Conservation (phyloP, 2,329 filamentous ascomycete species). For the Zymoseptoria tritici region DNA sequence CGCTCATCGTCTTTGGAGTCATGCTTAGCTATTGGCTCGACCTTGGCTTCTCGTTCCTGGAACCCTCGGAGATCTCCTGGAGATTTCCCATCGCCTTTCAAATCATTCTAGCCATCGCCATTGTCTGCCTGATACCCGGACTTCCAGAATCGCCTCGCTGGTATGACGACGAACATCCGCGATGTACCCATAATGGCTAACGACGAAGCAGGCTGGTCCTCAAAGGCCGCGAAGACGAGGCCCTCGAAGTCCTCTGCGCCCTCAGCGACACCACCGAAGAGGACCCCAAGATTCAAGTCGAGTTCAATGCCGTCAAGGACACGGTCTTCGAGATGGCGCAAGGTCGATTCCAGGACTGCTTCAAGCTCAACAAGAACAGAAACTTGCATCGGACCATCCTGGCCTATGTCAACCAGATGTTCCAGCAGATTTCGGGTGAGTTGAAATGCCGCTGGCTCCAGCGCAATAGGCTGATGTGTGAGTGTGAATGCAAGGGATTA, state of each 20-base stretch:
- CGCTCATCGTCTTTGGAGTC: conserved; percentile 52
- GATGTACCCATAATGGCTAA: background rate
- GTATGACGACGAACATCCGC: conserved; percentile 14
- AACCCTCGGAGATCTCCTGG: conserved; percentile 43
- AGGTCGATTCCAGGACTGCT: conserved; percentile 25
- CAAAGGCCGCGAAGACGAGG: conserved; percentile 29
- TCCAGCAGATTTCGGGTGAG: conserved; percentile 36
- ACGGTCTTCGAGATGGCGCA: conserved; percentile 31
- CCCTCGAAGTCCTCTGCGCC: conserved; percentile 27
- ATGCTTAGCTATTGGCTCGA: conserved; percentile 47
- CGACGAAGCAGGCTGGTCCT: conserved; percentile 23
- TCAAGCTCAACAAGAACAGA: conserved; percentile 36
- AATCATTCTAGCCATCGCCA: conserved; percentile 48
- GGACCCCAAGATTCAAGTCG: conserved; percentile 20
- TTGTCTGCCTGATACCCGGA: conserved; percentile 41
- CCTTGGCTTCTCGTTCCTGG: conserved; percentile 33
- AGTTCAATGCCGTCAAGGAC: conserved; percentile 31
- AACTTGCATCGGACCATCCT: conserved; percentile 39
- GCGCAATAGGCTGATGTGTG: conserved; percentile 7
- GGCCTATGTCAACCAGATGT: conserved; percentile 40
- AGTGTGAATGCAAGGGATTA: conserved; percentile 2
- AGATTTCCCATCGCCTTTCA: conserved; percentile 52
- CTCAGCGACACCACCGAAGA: conserved; percentile 33
- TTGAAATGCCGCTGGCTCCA: background rate
- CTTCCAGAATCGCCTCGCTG: conserved; percentile 53